phyloP scores from a whole-genome alignment of 768 basidiomycete genomes.

The Fomitopsis pulvina region DNA sequence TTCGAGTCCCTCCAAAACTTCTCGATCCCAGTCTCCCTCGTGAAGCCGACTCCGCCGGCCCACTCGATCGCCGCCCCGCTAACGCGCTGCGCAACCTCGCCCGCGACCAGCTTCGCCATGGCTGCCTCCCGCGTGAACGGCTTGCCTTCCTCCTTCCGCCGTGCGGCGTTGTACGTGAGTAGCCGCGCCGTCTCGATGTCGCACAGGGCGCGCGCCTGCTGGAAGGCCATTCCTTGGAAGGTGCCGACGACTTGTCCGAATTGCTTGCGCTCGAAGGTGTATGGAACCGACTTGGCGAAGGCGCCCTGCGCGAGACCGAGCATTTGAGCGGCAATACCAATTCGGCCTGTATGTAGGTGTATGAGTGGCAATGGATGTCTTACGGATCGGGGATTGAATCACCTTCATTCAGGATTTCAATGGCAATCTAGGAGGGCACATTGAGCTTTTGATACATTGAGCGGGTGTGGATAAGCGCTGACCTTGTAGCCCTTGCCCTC shows the following conservation, averaged over 20 bases:
- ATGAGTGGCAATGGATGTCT: background rate
- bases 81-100: constrained; percentile 83
- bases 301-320: constrained; percentile 96
- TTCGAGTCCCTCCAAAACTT: constrained; percentile 97
- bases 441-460: background rate
- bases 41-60: constrained; percentile 91
- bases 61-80: constrained; percentile 91
- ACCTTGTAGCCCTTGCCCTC: constrained; percentile 91
- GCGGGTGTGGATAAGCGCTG: background rate
- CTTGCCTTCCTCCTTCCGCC: constrained; percentile 87
- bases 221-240: constrained; percentile 95
- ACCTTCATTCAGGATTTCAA: constrained; percentile 95
- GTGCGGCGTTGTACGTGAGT: constrained; percentile 93
- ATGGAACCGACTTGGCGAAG: constrained; percentile 92
- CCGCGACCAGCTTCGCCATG: constrained; percentile 95
- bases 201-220: constrained; percentile 84
- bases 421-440: constrained; percentile 58
- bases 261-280: constrained; percentile 90
- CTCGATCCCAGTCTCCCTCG: constrained; percentile 91
- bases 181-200: constrained; percentile 88
- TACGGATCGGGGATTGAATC: background rate
- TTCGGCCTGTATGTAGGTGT: constrained; percentile 48
- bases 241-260: constrained; percentile 92
- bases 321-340: constrained; percentile 99
- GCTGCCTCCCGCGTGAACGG: constrained; percentile 91